Evolutionary conservation across 345 rosid genomes (phyloP).

Genomic region (Excoecaria agallocha): DNA sequence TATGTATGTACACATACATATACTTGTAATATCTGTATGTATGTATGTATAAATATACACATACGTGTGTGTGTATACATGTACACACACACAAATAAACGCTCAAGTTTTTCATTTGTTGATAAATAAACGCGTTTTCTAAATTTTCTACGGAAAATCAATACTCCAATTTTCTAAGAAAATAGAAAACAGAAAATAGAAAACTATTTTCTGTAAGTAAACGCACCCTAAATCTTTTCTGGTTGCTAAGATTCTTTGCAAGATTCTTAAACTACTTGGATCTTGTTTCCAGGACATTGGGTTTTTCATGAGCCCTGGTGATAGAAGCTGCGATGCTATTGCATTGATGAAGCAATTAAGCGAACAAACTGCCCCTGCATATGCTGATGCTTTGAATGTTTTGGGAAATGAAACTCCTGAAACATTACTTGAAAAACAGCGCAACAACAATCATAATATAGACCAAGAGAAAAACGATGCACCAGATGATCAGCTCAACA

Average conservation of each 20-base stretch:
- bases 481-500: slow-evolving; percentile 35
- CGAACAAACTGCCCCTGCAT: slow-evolving; percentile 80
- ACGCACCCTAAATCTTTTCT: neutral
- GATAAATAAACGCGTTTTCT: too few species aligned
- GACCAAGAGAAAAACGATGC: slow-evolving; percentile 45
- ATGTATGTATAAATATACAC: too few species aligned
- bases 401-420: slow-evolving; percentile 74
- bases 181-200: too few species aligned
- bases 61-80: too few species aligned
- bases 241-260: neutral
- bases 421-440: slow-evolving; percentile 45
- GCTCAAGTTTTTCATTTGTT: too few species aligned
- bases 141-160: too few species aligned
- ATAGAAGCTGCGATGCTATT: slow-evolving; percentile 84
- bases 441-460: slow-evolving; percentile 24
- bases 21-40: too few species aligned
- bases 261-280: neutral
- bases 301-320: slow-evolving; percentile 83
- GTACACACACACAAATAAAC: too few species aligned
- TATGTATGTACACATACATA: too few species aligned
- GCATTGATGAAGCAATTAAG: slow-evolving; percentile 86
- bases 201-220: too few species aligned
- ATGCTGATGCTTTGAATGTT: slow-evolving; percentile 90
- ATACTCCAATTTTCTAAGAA: too few species aligned
- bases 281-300: slow-evolving; percentile 71